Conservation (phyloP, 768 basidiomycete genomes). For the Tulasnella calospora region DNA sequence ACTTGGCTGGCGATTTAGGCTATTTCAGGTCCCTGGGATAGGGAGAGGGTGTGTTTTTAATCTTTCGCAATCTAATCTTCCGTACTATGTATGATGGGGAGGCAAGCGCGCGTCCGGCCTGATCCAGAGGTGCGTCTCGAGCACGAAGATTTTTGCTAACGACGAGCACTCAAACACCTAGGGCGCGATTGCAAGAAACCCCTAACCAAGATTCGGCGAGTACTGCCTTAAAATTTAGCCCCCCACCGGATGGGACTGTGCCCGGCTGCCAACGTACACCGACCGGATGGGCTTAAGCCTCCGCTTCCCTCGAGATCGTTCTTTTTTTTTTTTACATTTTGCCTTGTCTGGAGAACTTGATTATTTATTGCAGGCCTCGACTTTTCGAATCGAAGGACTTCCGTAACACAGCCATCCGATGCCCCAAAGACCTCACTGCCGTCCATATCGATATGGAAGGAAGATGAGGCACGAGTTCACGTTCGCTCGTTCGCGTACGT, state of each 20-base stretch:
- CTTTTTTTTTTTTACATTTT: neutral
- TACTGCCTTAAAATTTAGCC: neutral
- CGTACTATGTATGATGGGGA: too few relatives aligned
- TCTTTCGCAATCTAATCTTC: too few relatives aligned
- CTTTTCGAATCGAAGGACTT: conserved; percentile 9
- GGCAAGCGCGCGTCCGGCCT: neutral
- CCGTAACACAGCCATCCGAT: neutral
- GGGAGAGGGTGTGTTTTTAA: too few relatives aligned
- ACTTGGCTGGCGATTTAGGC: too few relatives aligned
- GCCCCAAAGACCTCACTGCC: neutral
- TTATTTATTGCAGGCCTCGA: neutral
- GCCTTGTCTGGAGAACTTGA: neutral
- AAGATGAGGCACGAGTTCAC: neutral
- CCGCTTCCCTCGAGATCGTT: too few relatives aligned
- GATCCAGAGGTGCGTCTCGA: neutral
- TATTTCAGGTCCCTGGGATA: too few relatives aligned
- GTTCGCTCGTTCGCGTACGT: neutral
- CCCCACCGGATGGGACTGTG: too few relatives aligned
- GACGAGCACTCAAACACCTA: neutral
- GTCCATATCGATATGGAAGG: neutral
- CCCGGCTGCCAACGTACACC: too few relatives aligned
- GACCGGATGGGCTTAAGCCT: too few relatives aligned
- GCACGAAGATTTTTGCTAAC: neutral
- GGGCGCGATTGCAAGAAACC: neutral
- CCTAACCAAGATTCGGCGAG: neutral